phyloP scores from a whole-genome alignment of 345 rosid genomes.

The Punica granatum region DNA sequence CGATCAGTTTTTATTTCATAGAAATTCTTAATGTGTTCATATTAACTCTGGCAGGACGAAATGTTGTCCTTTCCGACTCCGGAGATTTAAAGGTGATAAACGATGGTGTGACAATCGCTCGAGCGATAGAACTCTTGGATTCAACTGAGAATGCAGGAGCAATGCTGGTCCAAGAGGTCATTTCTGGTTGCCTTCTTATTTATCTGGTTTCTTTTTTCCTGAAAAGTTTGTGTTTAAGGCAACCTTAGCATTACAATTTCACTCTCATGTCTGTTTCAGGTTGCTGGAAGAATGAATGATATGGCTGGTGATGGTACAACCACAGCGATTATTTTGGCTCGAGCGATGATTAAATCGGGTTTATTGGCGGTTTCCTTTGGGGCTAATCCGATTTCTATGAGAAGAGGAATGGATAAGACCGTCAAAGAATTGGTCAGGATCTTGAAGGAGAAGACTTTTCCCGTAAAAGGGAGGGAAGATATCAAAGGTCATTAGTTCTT shows the following conservation, averaged over 20 bases:
- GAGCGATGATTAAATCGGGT: slow-evolving; percentile 68
- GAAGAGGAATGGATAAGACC: slow-evolving; percentile 56
- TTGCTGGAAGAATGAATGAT: slow-evolving; percentile 69
- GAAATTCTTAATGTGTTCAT: slow-evolving; percentile 54
- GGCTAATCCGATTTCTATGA: slow-evolving; percentile 66
- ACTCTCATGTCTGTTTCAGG: slow-evolving; percentile 29
- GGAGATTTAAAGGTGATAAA: slow-evolving; percentile 55
- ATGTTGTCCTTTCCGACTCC: slow-evolving; percentile 64
- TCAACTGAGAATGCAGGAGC: slow-evolving; percentile 78
- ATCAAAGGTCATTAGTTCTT: slow-evolving; percentile 46
- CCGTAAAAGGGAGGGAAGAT: slow-evolving; percentile 55
- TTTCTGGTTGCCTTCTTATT: slow-evolving; percentile 29
- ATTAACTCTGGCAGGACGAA: slow-evolving; percentile 78
- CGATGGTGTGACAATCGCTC: slow-evolving; percentile 52
- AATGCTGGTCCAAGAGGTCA: slow-evolving; percentile 80
- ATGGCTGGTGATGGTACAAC: slow-evolving; percentile 94
- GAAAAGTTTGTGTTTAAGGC: neutral
- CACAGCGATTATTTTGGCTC: slow-evolving; percentile 75
- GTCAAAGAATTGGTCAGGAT: slow-evolving; percentile 45
- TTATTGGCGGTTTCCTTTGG: slow-evolving; percentile 68
- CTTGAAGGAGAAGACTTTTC: slow-evolving; percentile 43
- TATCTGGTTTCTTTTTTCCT: neutral
- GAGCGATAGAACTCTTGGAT: slow-evolving; percentile 58
- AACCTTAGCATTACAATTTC: neutral
- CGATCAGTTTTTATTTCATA: neutral